phyloP scores from a whole-genome alignment of 1,284 basidiomycete species.

The Cutaneotrichosporon spelunceum region DNA sequence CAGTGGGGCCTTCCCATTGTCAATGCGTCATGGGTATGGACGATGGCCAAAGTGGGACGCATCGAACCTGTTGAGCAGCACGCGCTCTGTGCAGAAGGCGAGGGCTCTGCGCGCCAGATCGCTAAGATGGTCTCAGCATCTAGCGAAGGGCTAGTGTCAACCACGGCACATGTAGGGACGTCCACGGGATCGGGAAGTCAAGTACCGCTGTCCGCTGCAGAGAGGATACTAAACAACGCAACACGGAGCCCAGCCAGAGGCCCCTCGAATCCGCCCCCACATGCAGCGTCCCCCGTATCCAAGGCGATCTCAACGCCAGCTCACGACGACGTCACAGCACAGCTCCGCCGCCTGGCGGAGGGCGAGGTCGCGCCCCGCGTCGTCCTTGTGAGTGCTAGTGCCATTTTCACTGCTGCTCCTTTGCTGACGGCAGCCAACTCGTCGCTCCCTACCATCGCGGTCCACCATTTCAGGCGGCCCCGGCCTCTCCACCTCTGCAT shows the following conservation, averaged over 20 bases:
- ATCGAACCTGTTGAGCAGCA: constrained; percentile 29
- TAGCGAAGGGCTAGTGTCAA: background rate
- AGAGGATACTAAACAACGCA: constrained; percentile 28
- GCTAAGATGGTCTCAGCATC: background rate
- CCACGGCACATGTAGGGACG: background rate
- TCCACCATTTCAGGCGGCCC: constrained; percentile 6
- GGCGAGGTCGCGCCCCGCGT: constrained; percentile 3
- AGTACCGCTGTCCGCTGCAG: background rate
- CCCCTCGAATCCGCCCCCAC: background rate
- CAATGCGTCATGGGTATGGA: constrained; percentile 40
- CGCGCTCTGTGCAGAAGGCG: constrained; percentile 11
- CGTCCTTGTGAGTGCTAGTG: constrained; percentile 15
- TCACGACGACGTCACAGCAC: constrained; percentile 16
- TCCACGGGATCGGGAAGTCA: background rate
- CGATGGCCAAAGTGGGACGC: constrained; percentile 34
- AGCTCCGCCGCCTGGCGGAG: constrained; percentile 21
- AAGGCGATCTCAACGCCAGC: background rate
- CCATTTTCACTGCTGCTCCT: background rate
- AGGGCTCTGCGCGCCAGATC: background rate
- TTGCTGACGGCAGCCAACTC: constrained; percentile 4
- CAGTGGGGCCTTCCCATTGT: constrained; percentile 44
- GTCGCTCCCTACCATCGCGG: constrained; percentile 9
- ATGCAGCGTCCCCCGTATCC: background rate
- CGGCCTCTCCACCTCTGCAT: background rate
- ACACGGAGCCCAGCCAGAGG: background rate